Base-by-base conservation (phyloP, 257 asterid genomes). In the Datura wrightii region DNA sequence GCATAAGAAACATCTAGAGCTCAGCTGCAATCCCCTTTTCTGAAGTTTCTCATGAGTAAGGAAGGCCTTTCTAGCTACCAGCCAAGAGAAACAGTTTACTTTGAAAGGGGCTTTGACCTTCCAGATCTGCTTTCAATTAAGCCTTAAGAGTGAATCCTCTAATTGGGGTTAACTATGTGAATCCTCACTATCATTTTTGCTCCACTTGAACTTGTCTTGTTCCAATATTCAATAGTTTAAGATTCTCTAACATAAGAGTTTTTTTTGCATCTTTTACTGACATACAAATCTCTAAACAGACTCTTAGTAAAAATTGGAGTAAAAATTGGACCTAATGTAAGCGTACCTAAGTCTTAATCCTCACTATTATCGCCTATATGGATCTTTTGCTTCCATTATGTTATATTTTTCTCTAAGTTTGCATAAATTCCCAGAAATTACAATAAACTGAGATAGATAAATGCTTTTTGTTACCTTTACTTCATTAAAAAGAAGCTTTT, bases 391-490 rank as follows among this genome's bases (percentile, higher is more conserved):
- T 74, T 74, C 44, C 60, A 50, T 74, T 48, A 50, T 48, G 24
- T 24, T 72, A 3, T 46, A 62, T 13, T 48, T 48, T 24, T 74
- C 18, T 31, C 19, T 6, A 36, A 48, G 24, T 46, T 48, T 2
- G 42, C 44, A 0, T 48, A 46, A 48, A 74, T 31, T 48, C 60
- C 81, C 24, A 10, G 6, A 48, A 48, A 48, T 48, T 48, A 11
- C 81, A 72, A 76, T 50, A 31, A 76, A 50, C 58, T 31, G 46
- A 76, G 82, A 50, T 31, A 31, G 18, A 18, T 70, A n/a, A 70
- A 42, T 37, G 37, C 10, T 37, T 67, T 39, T 39, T 16, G 31
- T 6, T 66, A 36, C 74, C 74, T 66, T 66, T 36, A 15, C 50
- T 67, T 67, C 24, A 15, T 15, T 41, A 41, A 71, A 42, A 16